phyloP scores from a whole-genome alignment of 345 rosid species.

The Gossypium longicalyx region DNA sequence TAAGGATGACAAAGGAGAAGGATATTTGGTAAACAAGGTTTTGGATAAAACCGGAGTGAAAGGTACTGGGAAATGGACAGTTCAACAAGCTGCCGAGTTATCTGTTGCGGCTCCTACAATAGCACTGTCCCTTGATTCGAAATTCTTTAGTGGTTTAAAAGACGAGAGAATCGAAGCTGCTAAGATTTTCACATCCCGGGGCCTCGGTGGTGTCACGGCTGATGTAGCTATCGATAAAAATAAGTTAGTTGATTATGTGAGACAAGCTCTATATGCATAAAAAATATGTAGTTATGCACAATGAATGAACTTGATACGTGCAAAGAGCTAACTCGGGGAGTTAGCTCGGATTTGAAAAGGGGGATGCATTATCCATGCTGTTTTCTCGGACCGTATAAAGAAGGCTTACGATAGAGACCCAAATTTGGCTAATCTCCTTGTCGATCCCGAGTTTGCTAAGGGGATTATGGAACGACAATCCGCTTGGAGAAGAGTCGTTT shows the following conservation, averaged over 20 bases:
- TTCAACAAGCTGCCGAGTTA: conserved; percentile 96
- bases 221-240: conserved; percentile 68
- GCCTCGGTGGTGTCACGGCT: conserved; percentile 54
- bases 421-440: conserved; percentile 42
- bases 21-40: conserved; percentile 86
- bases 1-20: conserved; percentile 83
- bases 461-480: conserved; percentile 86
- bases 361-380: conserved; percentile 90
- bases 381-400: conserved; percentile 88
- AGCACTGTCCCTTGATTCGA: conserved; percentile 76
- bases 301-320: conserved; percentile 92
- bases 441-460: conserved; percentile 72
- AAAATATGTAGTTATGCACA: conserved; percentile 97
- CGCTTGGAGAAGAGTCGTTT: conserved; percentile 90
- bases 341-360: conserved; percentile 98
- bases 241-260: conserved; percentile 73
- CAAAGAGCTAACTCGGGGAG: conserved; percentile 90
- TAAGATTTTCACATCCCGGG: conserved; percentile 66
- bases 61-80: conserved; percentile 98
- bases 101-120: conserved; percentile 95
- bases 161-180: conserved; percentile 87
- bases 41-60: conserved; percentile 96
- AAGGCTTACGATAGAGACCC: conserved; percentile 85
- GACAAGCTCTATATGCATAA: conserved; percentile 87
- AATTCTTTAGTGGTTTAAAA: conserved; percentile 87